Evolutionary conservation across 2,329 filamentous ascomycete species (phyloP), one percentile per base, ranked within the genome.

Genomic region (Stromatinia cepivora): DNA sequence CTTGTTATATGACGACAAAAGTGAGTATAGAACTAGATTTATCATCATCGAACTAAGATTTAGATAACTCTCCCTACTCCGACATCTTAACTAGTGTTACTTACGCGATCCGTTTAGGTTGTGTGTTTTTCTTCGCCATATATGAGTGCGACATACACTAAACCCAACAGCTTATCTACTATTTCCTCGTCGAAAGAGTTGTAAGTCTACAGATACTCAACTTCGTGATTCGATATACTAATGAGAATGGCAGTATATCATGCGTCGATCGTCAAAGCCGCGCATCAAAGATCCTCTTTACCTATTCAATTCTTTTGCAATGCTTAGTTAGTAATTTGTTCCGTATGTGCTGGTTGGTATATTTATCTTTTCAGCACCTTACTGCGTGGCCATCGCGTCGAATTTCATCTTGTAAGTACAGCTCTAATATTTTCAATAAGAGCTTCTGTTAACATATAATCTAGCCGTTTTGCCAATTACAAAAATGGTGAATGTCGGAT

Each of bases 151-250:
- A 45, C 59, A n/a, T 57, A 72, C 17, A 75, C 36, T 45, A 45
- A 59, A 22, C 1, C 9, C 28, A 36, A 3, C 10, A 77, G 75
- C 62, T 89, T 31, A 86, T 89, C n/a, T 90, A 90, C 74, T 81
- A 87, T 36, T 90, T 90, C 75, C 80, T 90, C 3, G 87, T 88
- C 0, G 88, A 90, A 76, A 88, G 87, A 78, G 87, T 85, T 56
- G 86, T 87, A 71, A 56, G 71, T 69, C 13, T 28, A 1, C 20
- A 10, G 13, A 36, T 57, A 53, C 17, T 4, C 31, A 31, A 31
- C 4, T 2, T 11, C 1, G 39, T n/a, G 6, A 28, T 17, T 57
- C 25, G 4, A 42, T 39, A 22, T 31, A 39, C 61, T 71, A 11
- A 70, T 34, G 39, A 10, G 4, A 48, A 36, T 13, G 22, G 5